These are phyloP conservation scores for Fusarium pilosicola DNA, from an alignment of 2,329 filamentous ascomycete genomes.

Conservation along the genomic window DNA sequence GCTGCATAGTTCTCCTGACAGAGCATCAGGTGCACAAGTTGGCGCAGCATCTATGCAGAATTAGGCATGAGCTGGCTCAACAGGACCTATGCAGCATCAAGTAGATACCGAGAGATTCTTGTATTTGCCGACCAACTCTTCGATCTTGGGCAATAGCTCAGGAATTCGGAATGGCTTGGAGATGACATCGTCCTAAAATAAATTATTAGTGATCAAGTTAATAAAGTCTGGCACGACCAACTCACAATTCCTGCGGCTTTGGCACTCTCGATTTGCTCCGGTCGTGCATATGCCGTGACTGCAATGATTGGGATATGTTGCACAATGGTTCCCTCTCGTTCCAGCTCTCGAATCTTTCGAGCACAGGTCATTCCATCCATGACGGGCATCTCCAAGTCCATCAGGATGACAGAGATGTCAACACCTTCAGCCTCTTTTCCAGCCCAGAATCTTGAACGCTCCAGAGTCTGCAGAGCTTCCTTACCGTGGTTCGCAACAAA, in stretches of 20 bases:
- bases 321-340: slow-evolving; percentile 68
- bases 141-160: slow-evolving; percentile 75
- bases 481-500: slow-evolving; percentile 72
- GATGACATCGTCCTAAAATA: slow-evolving; percentile 73
- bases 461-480: slow-evolving; percentile 68
- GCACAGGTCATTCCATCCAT: slow-evolving; percentile 85
- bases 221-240: slow-evolving; percentile 23
- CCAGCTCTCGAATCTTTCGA: slow-evolving; percentile 73
- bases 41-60: not conserved
- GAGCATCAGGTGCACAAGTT: not conserved
- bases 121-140: slow-evolving; percentile 61
- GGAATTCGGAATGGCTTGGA: slow-evolving; percentile 82
- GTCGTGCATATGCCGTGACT: slow-evolving; percentile 83
- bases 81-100: slow-evolving; percentile 2
- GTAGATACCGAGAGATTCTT: slow-evolving; percentile 45
- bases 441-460: slow-evolving; percentile 66
- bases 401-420: slow-evolving; percentile 74
- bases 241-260: slow-evolving; percentile 78
- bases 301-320: slow-evolving; percentile 80
- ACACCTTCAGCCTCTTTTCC: slow-evolving; percentile 58
- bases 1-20: not conserved
- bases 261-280: slow-evolving; percentile 77
- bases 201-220: slow-evolving; percentile 4
- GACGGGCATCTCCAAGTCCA: slow-evolving; percentile 86
- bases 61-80: not conserved